Conservation (phyloP, 805 yeast species). For the Sungouiella thailandica region DNA sequence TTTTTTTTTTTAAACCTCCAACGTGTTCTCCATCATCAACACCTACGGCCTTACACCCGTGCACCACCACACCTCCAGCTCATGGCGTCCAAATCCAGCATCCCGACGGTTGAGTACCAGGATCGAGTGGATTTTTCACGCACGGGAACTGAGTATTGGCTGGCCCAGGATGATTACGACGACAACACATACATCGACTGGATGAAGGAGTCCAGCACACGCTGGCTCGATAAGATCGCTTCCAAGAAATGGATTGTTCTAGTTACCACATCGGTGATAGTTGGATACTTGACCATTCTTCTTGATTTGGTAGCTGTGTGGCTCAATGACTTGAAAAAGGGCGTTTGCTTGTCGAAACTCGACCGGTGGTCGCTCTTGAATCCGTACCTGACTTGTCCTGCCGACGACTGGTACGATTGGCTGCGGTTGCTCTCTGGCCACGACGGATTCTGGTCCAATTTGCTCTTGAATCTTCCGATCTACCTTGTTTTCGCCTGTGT, state of each 20-base stretch:
- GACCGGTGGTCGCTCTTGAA: slow-evolving; percentile 37
- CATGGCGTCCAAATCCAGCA: background rate
- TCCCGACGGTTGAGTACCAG: slow-evolving; percentile 1
- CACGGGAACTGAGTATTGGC: slow-evolving; percentile 6
- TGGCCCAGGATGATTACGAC: slow-evolving; percentile 22
- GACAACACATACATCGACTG: slow-evolving; percentile 48
- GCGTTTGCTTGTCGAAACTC: slow-evolving; percentile 39
- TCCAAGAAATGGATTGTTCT: slow-evolving; percentile 45
- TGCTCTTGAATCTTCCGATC: slow-evolving; percentile 32
- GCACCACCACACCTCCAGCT: too few relatives aligned
- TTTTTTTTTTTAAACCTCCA: too few relatives aligned
- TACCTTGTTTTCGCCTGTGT: slow-evolving; percentile 25
- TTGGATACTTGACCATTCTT: slow-evolving; percentile 46
- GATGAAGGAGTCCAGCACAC: slow-evolving; percentile 38
- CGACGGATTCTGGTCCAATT: slow-evolving; percentile 11
- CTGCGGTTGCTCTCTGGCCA: slow-evolving; percentile 21
- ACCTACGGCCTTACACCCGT: too few relatives aligned
- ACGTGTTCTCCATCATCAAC: too few relatives aligned
- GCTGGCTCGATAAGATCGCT: slow-evolving; percentile 8
- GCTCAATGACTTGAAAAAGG: slow-evolving; percentile 50
- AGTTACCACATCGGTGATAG: slow-evolving; percentile 37
- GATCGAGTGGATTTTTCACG: slow-evolving; percentile 3
- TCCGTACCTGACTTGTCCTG: slow-evolving; percentile 42
- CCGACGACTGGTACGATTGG: slow-evolving; percentile 37
- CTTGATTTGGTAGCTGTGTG: slow-evolving; percentile 47